These are phyloP conservation scores for Penicillium coffeae DNA, from an alignment of 495 filamentous ascomycete genomes.

Conservation along the genomic window DNA sequence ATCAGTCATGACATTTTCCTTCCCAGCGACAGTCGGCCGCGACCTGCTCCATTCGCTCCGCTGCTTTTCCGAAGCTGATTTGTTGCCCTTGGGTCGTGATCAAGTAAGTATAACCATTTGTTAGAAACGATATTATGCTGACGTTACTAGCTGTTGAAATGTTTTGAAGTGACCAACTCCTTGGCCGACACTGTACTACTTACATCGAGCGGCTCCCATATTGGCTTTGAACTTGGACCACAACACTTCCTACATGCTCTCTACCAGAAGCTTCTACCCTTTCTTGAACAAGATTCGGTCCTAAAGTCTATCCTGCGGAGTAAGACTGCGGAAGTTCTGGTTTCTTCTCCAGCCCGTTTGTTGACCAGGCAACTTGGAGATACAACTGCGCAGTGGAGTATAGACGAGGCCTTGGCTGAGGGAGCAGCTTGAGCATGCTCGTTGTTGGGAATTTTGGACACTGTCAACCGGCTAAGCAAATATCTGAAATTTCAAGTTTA, in stretches of 20 bases:
- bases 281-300: slow-evolving; percentile 25
- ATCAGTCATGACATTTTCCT: slow-evolving; percentile 63
- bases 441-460: too few species aligned
- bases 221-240: slow-evolving; percentile 20
- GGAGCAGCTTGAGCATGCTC: too few species aligned
- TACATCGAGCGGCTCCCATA: not conserved
- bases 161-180: slow-evolving; percentile 34
- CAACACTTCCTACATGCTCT: slow-evolving; percentile 30
- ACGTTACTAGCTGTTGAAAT: slow-evolving; percentile 29
- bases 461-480: too few species aligned
- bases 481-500: too few species aligned
- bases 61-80: slow-evolving; percentile 21
- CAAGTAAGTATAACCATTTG: slow-evolving; percentile 22
- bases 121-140: too few species aligned
- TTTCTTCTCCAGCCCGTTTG: slow-evolving; percentile 23
- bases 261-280: slow-evolving; percentile 29
- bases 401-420: too few species aligned
- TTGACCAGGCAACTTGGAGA: slow-evolving; percentile 4
- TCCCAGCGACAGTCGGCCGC: slow-evolving; percentile 64
- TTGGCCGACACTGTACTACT: slow-evolving; percentile 31
- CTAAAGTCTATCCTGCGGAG: slow-evolving; percentile 26
- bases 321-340: slow-evolving; percentile 29
- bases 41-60: slow-evolving; percentile 54
- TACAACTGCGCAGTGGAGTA: not conserved
- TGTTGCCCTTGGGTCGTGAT: slow-evolving; percentile 31